phyloP scores from a whole-genome alignment of 495 filamentous ascomycete genomes.

The Penicillium turbatum region DNA sequence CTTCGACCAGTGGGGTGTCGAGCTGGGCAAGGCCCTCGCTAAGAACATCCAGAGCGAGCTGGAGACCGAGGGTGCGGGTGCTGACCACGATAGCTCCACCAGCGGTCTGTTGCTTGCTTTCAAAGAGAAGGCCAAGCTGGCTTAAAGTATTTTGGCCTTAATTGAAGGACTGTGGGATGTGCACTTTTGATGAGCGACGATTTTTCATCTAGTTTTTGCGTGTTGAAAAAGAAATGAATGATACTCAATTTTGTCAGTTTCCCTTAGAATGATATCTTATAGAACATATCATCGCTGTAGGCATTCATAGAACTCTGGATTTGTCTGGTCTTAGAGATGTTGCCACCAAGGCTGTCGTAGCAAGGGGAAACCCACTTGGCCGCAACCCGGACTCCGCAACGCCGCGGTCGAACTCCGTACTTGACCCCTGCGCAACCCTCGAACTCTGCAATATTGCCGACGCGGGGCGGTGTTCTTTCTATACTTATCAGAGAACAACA shows the following conservation, averaged over 20 bases:
- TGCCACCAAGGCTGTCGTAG: background rate
- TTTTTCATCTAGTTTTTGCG: slow-evolving; percentile 11
- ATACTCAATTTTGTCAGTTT: background rate
- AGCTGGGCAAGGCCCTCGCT: slow-evolving; percentile 92
- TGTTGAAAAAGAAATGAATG: slow-evolving; percentile 7
- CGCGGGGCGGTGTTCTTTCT: slow-evolving; percentile 7
- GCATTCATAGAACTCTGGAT: background rate
- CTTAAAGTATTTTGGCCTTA: slow-evolving; percentile 22
- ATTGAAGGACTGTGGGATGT: slow-evolving; percentile 12
- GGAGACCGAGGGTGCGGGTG: slow-evolving; percentile 65
- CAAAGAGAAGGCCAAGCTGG: slow-evolving; percentile 60
- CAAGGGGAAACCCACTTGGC: background rate
- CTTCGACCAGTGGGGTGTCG: slow-evolving; percentile 99
- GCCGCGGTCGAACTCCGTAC: slow-evolving; percentile 15
- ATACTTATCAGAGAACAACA: background rate
- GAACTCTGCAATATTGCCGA: slow-evolving; percentile 11
- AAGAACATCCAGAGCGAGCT: slow-evolving; percentile 82
- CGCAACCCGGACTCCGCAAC: slow-evolving; percentile 2
- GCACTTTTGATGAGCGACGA: slow-evolving; percentile 28
- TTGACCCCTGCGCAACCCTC: slow-evolving; percentile 16
- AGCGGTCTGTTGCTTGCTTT: slow-evolving; percentile 85
- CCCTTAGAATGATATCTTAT: background rate
- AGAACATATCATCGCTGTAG: background rate
- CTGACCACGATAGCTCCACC: slow-evolving; percentile 78
- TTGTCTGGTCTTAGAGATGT: background rate